Evolutionary conservation across 2,329 filamentous ascomycete species (phyloP).

Genomic region (Ophiostoma angusticollis): DNA sequence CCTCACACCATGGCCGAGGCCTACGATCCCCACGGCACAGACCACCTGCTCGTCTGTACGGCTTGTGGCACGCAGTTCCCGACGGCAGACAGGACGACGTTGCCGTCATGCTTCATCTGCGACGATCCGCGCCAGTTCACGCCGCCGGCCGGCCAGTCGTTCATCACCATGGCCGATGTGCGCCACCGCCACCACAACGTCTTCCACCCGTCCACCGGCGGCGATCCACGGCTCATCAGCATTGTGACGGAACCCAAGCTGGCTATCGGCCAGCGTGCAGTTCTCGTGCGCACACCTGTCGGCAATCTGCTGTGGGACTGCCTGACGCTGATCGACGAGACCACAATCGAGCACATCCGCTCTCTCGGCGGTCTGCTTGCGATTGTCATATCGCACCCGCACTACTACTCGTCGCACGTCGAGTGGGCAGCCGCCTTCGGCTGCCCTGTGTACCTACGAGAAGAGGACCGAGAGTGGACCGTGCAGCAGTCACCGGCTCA

Average conservation of each 20-base stretch:
- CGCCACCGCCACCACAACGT: conserved; percentile 37
- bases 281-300: conserved; percentile 49
- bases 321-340: conserved; percentile 53
- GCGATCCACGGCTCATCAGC: conserved; percentile 31
- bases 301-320: conserved; percentile 77
- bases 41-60: conserved; percentile 42
- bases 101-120: conserved; percentile 54
- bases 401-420: conserved; percentile 67
- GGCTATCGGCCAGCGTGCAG: conserved; percentile 62
- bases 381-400: conserved; percentile 68
- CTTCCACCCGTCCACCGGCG: conserved; percentile 30
- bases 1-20: neutral
- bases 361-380: conserved; percentile 51
- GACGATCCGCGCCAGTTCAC: conserved; percentile 63
- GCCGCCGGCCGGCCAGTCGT: conserved; percentile 49
- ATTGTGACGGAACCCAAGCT: conserved; percentile 44
- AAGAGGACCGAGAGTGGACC: conserved; percentile 55
- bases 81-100: conserved; percentile 30
- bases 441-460: conserved; percentile 57
- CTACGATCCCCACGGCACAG: conserved; percentile 11
- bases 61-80: conserved; percentile 62
- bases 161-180: conserved; percentile 44
- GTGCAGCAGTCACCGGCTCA: conserved; percentile 31
- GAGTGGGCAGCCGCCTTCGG: conserved; percentile 58
- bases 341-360: conserved; percentile 46